A percentile compares a stretch with the other conserved stretches of the same genome.
Conservation (phyloP, 805 yeast species). For the Suhomyces sp. region DNA sequence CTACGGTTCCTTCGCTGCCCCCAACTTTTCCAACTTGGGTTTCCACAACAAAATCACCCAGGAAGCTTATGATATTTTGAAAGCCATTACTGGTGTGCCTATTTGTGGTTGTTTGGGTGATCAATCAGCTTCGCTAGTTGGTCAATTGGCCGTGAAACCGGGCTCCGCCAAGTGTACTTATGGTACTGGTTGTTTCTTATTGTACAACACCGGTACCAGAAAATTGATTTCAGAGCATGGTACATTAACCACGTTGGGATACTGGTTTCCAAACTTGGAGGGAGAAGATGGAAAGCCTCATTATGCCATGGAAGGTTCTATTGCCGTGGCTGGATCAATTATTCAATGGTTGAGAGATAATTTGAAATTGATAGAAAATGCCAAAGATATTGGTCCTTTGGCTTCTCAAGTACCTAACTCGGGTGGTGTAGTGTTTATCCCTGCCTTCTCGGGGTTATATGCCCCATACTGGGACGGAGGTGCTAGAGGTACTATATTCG, state of each 20-base stretch:
- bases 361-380: slow-evolving; percentile 72
- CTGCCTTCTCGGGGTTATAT: slow-evolving; percentile 90
- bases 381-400: slow-evolving; percentile 86
- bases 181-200: slow-evolving; percentile 91
- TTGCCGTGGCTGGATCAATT: slow-evolving; percentile 93
- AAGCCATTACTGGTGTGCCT: slow-evolving; percentile 59
- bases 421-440: slow-evolving; percentile 92
- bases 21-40: slow-evolving; percentile 52
- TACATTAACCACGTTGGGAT: slow-evolving; percentile 84
- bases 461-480: slow-evolving; percentile 96
- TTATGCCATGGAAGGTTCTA: slow-evolving; percentile 91
- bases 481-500: slow-evolving; percentile 89
- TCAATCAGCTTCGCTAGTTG: slow-evolving; percentile 90
- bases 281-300: slow-evolving; percentile 58
- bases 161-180: slow-evolving; percentile 94
- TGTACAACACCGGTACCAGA: slow-evolving; percentile 79
- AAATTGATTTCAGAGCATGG: slow-evolving; percentile 76
- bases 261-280: slow-evolving; percentile 72
- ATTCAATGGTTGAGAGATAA: slow-evolving; percentile 94
- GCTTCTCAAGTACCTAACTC: slow-evolving; percentile 78
- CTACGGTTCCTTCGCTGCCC: slow-evolving; percentile 69
- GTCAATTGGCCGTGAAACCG: slow-evolving; percentile 78
- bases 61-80: slow-evolving; percentile 49
- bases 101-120: slow-evolving; percentile 91
- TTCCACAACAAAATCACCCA: slow-evolving; percentile 50